These are phyloP conservation scores for Suillus discolor DNA, from an alignment of 768 basidiomycete species.

Conservation along the genomic window DNA sequence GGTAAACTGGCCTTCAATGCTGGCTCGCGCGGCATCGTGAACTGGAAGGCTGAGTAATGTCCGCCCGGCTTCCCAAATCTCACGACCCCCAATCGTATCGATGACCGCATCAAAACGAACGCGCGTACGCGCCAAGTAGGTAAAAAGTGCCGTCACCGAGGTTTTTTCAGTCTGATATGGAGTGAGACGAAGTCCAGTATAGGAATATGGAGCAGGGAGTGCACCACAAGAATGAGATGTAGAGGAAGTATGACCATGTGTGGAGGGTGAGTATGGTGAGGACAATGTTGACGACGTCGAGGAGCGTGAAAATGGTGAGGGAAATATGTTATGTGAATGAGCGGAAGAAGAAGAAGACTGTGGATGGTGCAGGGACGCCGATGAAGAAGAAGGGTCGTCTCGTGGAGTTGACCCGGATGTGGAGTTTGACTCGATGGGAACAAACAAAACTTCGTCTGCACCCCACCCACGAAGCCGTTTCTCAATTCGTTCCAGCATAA, in stretches of 20 bases:
- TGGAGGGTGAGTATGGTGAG: conserved; percentile 30
- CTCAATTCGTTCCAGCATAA: conserved; percentile 49
- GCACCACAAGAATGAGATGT: conserved; percentile 26
- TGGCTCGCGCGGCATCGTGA: conserved; percentile 31
- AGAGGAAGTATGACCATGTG: conserved; percentile 23
- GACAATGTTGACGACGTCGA: conserved; percentile 33
- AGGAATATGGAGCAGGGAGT: conserved; percentile 34
- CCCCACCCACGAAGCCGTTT: conserved; percentile 67
- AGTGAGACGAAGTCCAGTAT: conserved; percentile 29
- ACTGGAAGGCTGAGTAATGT: conserved; percentile 50
- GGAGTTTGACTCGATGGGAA: conserved; percentile 25
- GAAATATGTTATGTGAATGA: conserved; percentile 31
- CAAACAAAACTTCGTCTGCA: conserved; percentile 78
- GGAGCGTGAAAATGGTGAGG: conserved; percentile 36
- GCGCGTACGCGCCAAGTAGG: conserved; percentile 29
- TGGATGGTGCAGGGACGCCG: conserved; percentile 28
- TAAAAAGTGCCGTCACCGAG: conserved; percentile 27
- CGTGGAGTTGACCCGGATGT: conserved; percentile 23
- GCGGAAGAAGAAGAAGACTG: conserved; percentile 27
- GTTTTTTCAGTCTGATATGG: conserved; percentile 30
- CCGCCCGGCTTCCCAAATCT: conserved; percentile 76
- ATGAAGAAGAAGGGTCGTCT: conserved; percentile 22
- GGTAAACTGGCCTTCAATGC: conserved; percentile 60
- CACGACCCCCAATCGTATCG: conserved; percentile 81
- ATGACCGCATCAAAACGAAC: conserved; percentile 73